phyloP scores from a whole-genome alignment of 306 rosid genomes.

The Pyrus betulifolia region DNA sequence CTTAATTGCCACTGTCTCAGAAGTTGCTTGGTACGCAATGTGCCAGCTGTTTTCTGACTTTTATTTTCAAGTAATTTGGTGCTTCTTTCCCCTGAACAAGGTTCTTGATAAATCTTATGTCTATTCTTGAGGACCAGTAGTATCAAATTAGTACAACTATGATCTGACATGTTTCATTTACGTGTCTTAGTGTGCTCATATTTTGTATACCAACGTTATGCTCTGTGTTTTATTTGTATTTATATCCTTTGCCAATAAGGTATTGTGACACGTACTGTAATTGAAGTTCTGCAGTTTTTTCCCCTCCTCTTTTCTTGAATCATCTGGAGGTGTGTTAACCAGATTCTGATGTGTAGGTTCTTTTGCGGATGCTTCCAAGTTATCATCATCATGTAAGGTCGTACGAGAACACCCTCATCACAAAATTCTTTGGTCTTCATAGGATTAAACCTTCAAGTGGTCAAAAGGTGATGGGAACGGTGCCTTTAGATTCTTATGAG shows the following conservation, averaged over 20 bases:
- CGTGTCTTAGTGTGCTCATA: not conserved
- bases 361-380: slow-evolving; percentile 92
- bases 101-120: not conserved
- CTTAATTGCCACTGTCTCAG: not conserved
- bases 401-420: slow-evolving; percentile 84
- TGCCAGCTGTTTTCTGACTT: not conserved
- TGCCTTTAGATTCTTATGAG: not conserved
- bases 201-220: not conserved
- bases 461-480: slow-evolving; percentile 59
- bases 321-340: slow-evolving; percentile 21
- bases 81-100: not conserved
- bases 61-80: not conserved
- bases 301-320: slow-evolving; percentile 1
- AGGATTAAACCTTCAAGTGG: slow-evolving; percentile 96
- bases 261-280: not conserved
- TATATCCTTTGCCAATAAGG: not conserved
- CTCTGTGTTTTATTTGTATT: not conserved
- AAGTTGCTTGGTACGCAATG: not conserved
- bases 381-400: slow-evolving; percentile 90
- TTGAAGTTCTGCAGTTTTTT: not conserved
- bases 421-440: slow-evolving; percentile 97
- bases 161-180: not conserved
- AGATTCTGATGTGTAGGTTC: slow-evolving; percentile 56
- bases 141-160: not conserved
- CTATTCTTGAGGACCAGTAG: not conserved